A percentile compares a stretch with the other conserved stretches of the same genome.
Conservation (phyloP, 371 early-diverging fungal species). For the Lichtheimia hyalospora region DNA sequence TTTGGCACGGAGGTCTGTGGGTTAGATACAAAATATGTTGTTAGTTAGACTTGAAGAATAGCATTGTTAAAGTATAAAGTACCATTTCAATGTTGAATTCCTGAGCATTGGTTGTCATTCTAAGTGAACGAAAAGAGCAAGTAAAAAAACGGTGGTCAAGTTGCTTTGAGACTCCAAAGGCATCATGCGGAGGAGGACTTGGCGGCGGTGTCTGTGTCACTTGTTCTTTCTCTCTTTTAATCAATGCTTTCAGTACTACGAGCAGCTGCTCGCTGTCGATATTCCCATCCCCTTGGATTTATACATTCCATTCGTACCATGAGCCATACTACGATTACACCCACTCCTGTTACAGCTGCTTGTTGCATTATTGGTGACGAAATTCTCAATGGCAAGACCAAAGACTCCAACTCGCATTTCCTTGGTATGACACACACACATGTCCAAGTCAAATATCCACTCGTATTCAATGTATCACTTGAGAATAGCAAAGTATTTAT, state of each 20-base stretch:
- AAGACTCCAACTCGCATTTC: constrained; percentile 64
- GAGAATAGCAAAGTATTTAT: constrained; percentile 41
- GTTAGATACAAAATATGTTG: constrained; percentile 15
- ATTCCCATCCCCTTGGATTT: too few species aligned
- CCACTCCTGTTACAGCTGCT: constrained; percentile 23
- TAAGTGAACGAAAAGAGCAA: background rate
- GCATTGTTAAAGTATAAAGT: constrained; percentile 2
- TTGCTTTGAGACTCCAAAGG: background rate
- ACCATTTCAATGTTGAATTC: constrained; percentile 54
- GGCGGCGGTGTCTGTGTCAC: too few species aligned
- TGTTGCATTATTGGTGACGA: constrained; percentile 67
- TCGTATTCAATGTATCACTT: background rate
- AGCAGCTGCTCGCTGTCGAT: too few species aligned
- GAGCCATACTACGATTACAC: background rate
- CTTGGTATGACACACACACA: constrained; percentile 15
- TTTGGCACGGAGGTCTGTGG: constrained; percentile 46
- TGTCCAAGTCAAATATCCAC: background rate
- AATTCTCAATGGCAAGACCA: constrained; percentile 73
- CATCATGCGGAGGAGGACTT: too few species aligned
- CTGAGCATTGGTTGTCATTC: constrained; percentile 23
- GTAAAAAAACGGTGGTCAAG: background rate
- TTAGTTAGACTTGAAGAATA: background rate
- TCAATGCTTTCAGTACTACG: too few species aligned
- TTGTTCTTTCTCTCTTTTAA: too few species aligned
- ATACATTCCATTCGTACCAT: background rate